A percentile compares a stretch with the other conserved stretches of the same genome.
phyloP scores from a whole-genome alignment of 805 yeast genomes.

The Candida takata region DNA sequence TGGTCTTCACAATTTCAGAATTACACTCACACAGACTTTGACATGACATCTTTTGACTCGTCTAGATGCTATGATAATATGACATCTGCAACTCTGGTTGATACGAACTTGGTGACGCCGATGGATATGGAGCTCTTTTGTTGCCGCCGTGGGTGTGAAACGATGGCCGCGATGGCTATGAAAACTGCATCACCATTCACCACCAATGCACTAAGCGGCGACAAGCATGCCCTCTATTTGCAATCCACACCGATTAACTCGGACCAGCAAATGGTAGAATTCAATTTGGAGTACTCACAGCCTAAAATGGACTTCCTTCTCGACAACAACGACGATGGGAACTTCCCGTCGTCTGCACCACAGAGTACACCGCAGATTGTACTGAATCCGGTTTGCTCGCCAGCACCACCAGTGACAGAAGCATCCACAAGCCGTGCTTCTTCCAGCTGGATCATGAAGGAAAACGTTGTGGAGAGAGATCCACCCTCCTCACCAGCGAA shows the following conservation, averaged over 20 bases:
- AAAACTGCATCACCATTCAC: too few relatives aligned
- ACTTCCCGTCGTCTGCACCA: conserved; percentile 9
- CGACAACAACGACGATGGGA: conserved; percentile 1
- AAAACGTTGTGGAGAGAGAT: too few relatives aligned
- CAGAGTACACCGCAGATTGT: conserved; percentile 1
- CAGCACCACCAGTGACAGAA: too few relatives aligned
- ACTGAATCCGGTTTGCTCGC: too few relatives aligned
- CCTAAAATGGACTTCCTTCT: conserved; percentile 1
- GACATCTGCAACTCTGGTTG: too few relatives aligned
- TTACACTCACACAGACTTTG: conserved; percentile 2
- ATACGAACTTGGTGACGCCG: conserved; percentile 8
- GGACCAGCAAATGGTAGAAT: not conserved
- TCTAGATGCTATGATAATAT: too few relatives aligned
- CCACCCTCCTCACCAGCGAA: too few relatives aligned
- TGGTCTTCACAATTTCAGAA: conserved; percentile 1
- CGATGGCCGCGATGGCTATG: too few relatives aligned
- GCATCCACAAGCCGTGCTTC: too few relatives aligned
- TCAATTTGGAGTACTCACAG: conserved; percentile 1
- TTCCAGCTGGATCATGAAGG: too few relatives aligned
- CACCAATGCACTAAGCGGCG: too few relatives aligned
- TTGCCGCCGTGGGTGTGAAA: too few relatives aligned
- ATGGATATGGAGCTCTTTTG: conserved; percentile 8
- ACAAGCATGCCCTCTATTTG: not conserved
- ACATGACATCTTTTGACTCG: conserved; percentile 1
- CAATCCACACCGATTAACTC: conserved; percentile 3